Base-by-base conservation (phyloP, 306 rosid genomes). In the Vigna trinervia region DNA sequence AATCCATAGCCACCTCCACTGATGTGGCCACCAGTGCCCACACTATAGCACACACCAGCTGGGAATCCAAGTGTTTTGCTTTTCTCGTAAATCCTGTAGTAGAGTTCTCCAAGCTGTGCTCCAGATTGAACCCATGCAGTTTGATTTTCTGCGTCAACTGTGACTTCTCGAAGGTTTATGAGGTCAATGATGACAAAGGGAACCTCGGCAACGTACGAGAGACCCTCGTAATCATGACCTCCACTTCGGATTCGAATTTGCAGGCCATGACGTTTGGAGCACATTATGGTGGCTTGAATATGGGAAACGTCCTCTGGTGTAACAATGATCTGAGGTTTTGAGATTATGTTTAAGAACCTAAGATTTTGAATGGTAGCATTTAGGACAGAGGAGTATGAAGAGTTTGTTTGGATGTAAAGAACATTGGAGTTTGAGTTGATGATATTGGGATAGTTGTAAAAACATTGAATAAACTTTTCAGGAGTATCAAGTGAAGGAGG, bases 1-100 rank as follows among this genome's bases (percentile, higher is more conserved):
- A 71, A 86, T 0, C 95, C 95, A 50, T 87, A 92, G 1, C 97
- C 97, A 14, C 93, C 95, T 0, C 95, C 93, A 63, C 90, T 77
- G 6, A 92, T 1, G 46, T 88, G 38, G 38, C 38, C 38, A 34
- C 48, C 48, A 8, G 4, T 2, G 12, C 13, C 48, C 4, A 45
- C 13, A 28, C 32, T 28, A 4, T 28, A 28, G 32, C 32, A 28
- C 32, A 28, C 32, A 28, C 32, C 32, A 28, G 32, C 32, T 28
- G 32, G 32, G 4, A 28, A 28, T 0, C 0, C 32, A 28, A 28
- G 32, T 28, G 32, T 28, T 3, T 28, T 28, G 32, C 32, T 28
- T 28, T 28, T 28, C 32, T 28, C 32, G 32, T 28, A 28, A 28
- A 28, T 28, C 32, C 32, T 28, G 32, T 28, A 28, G 32, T 28